A percentile compares a stretch with the other conserved stretches of the same genome.
phyloP scores from a whole-genome alignment of 306 rosid genomes.

The Medicago truncatula region MtrunA17r5.0-ANR NC_053049.1:24468501-24469000 shows the following conservation, averaged over 20 bases:
- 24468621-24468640: slow-evolving; percentile 32
- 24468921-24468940: slow-evolving; percentile 40
- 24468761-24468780: slow-evolving; percentile 45
- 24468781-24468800: slow-evolving; percentile 29
- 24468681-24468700: slow-evolving; percentile 40
- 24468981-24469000: too few relatives aligned
- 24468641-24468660: slow-evolving; percentile 23
- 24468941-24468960: slow-evolving; percentile 22
- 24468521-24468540: background rate
- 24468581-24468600: too few relatives aligned
- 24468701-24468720: slow-evolving; percentile 31
- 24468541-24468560: background rate
- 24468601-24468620: background rate
- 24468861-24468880: slow-evolving; percentile 36
- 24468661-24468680: slow-evolving; percentile 42
- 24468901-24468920: slow-evolving; percentile 29
- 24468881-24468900: slow-evolving; percentile 34
- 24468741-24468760: slow-evolving; percentile 40
- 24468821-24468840: slow-evolving; percentile 38
- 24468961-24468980: too few relatives aligned
- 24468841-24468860: slow-evolving; percentile 38
- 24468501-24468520: background rate
- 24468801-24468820: slow-evolving; percentile 29
- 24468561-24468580: too few relatives aligned
- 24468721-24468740: slow-evolving; percentile 40